These are phyloP conservation scores for Monosporozyma servazzii DNA, from an alignment of 805 yeast genomes.

Conservation along the genomic window DNA sequence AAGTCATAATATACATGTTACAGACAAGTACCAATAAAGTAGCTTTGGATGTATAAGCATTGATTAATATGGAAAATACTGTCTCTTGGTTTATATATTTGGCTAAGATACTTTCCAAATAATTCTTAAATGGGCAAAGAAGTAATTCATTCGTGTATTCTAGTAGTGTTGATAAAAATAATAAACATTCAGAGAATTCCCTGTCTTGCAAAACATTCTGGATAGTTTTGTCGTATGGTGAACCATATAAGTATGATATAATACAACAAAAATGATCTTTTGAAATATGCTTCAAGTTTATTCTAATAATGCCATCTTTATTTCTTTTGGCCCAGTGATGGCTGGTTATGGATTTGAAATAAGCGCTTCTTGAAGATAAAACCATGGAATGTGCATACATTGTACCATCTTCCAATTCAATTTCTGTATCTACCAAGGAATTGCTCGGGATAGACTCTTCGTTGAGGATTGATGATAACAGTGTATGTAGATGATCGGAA, in stretches of 20 bases:
- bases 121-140: conserved; percentile 46
- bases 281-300: conserved; percentile 35
- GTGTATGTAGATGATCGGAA: conserved; percentile 1
- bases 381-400: conserved; percentile 42
- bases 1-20: conserved; percentile 57
- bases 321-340: conserved; percentile 39
- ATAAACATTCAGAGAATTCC: conserved; percentile 9
- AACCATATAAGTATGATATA: conserved; percentile 50
- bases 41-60: conserved; percentile 45
- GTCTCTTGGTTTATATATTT: conserved; percentile 52
- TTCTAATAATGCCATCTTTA: conserved; percentile 8
- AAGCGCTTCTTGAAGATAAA: conserved; percentile 48
- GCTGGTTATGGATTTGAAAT: conserved; percentile 51
- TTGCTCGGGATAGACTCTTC: conserved; percentile 2
- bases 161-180: conserved; percentile 44
- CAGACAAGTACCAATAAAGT: conserved; percentile 49
- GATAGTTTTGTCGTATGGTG: conserved; percentile 12
- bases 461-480: neutral
- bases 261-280: conserved; percentile 39
- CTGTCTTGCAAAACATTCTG: conserved; percentile 12
- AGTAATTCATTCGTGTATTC: conserved; percentile 56
- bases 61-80: conserved; percentile 45
- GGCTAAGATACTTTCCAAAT: conserved; percentile 51
- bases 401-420: conserved; percentile 41
- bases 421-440: conserved; percentile 32